Evolutionary conservation across 1,284 basidiomycete genomes (phyloP), one percentile per base, ranked within the genome.

Genomic region (Mycena sp.): DNA sequence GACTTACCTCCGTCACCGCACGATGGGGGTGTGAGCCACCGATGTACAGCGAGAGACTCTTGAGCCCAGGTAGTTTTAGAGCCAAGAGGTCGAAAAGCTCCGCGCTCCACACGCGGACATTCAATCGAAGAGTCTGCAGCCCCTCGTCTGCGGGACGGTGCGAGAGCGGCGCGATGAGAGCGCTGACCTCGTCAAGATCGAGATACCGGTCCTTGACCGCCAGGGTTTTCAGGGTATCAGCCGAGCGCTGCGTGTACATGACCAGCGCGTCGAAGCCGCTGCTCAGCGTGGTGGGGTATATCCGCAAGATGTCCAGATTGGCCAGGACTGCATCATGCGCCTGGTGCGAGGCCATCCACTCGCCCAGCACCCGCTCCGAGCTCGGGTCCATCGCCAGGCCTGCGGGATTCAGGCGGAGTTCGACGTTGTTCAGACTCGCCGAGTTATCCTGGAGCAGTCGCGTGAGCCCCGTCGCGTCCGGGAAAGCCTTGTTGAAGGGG

Each of bases 171-270:
- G 67, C 45, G 4, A 76, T 54, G 10, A 81, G 60, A 19, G 52
- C 61, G 10, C 54, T 53, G 12, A 76, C 69, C 43, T 81, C 77
- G n/a, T 72, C 67, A 9, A 67, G 65, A 12, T 71, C 67, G 6
- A 82, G 69, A 68, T 81, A 82, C 4, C 78, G 76, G 66, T 81
- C 80, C 43, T 78, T 72, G 19, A 83, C 73, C 14, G 71, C 72
- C 6, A 83, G 70, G 1, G 64, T 65, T 12, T 65, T 71, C n/a
- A 83, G 67, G 0, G 76, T 78, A 5, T 68, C 55, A 10, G 72
- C 67, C 1, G 76, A 76, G 0, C 74, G 70, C 17, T 72, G 51
- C 26, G 80, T 71, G 52, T 73, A 74, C 11, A 61, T 62, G 10
- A 76, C 59, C 17, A 81, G 70, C 3, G 74, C 71, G 37, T 77